Conservation (phyloP, 2,329 filamentous ascomycete genomes). For the Thelonectria rubi region DNA sequence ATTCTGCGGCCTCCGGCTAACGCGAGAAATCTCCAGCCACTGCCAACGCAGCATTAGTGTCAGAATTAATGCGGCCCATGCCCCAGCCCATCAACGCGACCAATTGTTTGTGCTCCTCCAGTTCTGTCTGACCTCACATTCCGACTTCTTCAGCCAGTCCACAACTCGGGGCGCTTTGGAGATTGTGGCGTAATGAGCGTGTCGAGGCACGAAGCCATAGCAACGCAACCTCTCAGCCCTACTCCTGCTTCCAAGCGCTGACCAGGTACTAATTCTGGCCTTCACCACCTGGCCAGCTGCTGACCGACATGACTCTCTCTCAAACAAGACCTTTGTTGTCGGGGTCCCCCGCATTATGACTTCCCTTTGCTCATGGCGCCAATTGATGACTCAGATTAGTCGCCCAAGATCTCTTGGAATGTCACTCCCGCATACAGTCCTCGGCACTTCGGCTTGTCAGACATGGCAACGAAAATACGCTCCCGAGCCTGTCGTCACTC, state of each 20-base stretch:
- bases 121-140: constrained; percentile 12
- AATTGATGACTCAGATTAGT: constrained; percentile 32
- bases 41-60: constrained; percentile 12
- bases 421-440: neutral
- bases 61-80: constrained; percentile 5
- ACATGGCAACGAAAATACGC: constrained; percentile 2
- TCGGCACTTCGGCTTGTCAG: constrained; percentile 2
- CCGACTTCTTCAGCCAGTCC: neutral
- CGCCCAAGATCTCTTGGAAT: constrained; percentile 18
- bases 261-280: neutral
- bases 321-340: neutral
- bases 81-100: constrained; percentile 1
- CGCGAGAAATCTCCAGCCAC: constrained; percentile 12
- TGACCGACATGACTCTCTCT: neutral
- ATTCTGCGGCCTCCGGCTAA: neutral
- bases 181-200: neutral
- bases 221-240: neutral
- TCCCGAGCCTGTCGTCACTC: constrained; percentile 15
- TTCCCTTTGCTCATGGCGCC: constrained; percentile 16
- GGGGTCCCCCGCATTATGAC: neutral
- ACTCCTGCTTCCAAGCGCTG: neutral
- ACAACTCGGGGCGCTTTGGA: neutral
- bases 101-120: constrained; percentile 10
- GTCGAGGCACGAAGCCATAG: neutral
- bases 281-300: neutral